Evolutionary conservation across 2,329 filamentous ascomycete species (phyloP).

Genomic region (Zasmidium citrigriseum): DNA sequence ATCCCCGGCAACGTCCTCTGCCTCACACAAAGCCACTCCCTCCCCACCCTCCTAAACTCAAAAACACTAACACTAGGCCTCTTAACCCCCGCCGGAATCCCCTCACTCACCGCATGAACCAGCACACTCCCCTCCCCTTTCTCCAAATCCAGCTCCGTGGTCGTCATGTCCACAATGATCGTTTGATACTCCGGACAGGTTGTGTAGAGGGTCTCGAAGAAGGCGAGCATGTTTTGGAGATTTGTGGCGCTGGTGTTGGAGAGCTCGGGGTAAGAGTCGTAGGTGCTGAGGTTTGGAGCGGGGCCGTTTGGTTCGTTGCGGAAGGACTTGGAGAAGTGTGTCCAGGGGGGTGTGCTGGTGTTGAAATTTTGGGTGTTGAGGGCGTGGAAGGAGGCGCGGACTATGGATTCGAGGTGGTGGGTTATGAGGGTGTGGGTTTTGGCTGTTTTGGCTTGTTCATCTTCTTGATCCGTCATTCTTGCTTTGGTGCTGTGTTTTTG

Average conservation of each 20-base stretch:
- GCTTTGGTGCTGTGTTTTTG: neutral
- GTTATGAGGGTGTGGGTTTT: neutral
- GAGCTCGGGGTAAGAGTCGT: neutral
- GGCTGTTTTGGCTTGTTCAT: neutral
- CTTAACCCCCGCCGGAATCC: neutral
- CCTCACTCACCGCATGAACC: neutral
- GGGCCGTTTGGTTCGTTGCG: neutral
- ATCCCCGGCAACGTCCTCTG: conserved; percentile 2
- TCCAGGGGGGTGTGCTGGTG: neutral
- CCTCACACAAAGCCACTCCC: neutral
- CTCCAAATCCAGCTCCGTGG: neutral
- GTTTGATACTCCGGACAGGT: neutral
- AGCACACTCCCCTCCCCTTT: neutral
- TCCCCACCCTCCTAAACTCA: neutral
- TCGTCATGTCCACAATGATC: neutral
- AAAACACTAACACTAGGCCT: neutral
- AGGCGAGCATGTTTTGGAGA: neutral
- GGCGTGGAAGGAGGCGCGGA: neutral
- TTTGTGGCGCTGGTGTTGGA: neutral
- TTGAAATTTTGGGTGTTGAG: neutral
- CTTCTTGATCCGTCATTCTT: neutral
- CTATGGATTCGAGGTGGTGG: neutral
- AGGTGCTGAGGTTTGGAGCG: neutral
- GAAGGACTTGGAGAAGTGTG: neutral
- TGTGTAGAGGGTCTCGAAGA: neutral